Base-by-base conservation (phyloP, 225 moss, liverwort and hornwort species). In the Ulota crispa region DNA sequence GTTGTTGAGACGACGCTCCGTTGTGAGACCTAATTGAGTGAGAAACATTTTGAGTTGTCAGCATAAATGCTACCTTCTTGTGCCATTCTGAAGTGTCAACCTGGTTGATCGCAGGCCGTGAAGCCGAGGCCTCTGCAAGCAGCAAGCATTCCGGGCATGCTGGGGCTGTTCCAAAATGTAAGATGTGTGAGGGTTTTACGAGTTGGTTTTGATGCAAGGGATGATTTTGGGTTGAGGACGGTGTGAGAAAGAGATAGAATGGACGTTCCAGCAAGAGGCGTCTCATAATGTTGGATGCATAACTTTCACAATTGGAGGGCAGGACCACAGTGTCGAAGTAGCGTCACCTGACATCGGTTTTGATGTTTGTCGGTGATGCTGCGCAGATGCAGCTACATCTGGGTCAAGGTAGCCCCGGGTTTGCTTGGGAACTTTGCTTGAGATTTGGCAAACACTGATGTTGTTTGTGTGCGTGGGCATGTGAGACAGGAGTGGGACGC, bases 91-190 rank as follows among this genome's bases (percentile, higher is more conserved):
- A 41, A 30, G 28, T 64, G 75, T 52, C 47, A 27, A 60, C 5
- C 64, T 64, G 50, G 26, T 76, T 42, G 63, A 73, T 77, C 78
- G 75, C 93, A 96, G 96, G 94, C 93, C 70, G 91, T 94, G 66
- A 96, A 96, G 83, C 96, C 96, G 47, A 88, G 94, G 74, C 96
- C 96, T 26, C 74, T 96, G 85, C 96, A 96, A 86, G 96, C 96
- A 53, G 96, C 96, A 53, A 96, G 96, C 83, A 96, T 96, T 65
- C 96, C 96, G 68, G 93, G 96, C 86, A 96, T 96, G 96, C 96
- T 96, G 70, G 93, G 94, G 19, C 96, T 96, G n/a, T 96, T 96
- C 72, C 96, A 96, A 83, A 96, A 96, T 78, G 96, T 96, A 78
- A 89, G 96, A 57, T 4, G 1, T 6, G 52, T 68, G 26, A 73